Conservation (phyloP, 2,329 filamentous ascomycete species). For the Tolypocladium pustulatum region DNA sequence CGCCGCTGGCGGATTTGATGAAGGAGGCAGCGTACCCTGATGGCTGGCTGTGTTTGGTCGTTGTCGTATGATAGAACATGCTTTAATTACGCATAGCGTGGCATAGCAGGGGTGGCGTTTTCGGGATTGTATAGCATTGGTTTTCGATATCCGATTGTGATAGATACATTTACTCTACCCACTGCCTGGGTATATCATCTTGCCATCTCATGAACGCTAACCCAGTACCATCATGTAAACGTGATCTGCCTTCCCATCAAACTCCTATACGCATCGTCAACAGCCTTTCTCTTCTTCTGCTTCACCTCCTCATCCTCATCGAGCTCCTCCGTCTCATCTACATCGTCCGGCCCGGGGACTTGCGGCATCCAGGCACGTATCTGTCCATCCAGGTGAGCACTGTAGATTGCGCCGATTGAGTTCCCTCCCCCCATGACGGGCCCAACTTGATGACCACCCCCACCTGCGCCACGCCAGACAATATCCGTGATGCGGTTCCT, state of each 20-base stretch:
- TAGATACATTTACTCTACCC: not conserved
- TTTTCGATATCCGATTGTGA: not conserved
- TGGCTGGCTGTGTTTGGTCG: conserved; percentile 78
- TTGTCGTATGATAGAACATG: conserved; percentile 49
- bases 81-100: not conserved
- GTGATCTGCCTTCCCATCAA: conserved; percentile 64
- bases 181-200: not conserved
- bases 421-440: conserved; percentile 49
- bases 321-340: conserved; percentile 34
- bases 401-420: conserved; percentile 54
- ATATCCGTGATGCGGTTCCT: conserved; percentile 63
- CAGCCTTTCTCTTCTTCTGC: conserved; percentile 59
- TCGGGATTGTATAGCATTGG: not conserved
- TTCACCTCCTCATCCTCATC: conserved; percentile 34
- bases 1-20: conserved; percentile 74
- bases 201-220: not conserved
- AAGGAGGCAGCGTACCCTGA: conserved; percentile 78
- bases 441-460: conserved; percentile 45
- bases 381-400: conserved; percentile 72
- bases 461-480: conserved; percentile 58
- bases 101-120: not conserved
- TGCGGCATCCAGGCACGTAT: conserved; percentile 69
- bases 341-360: conserved; percentile 37
- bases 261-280: conserved; percentile 71
- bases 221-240: conserved; percentile 29